A percentile compares a stretch with the other conserved stretches of the same genome.
Evolutionary conservation across 2,329 filamentous ascomycete species (phyloP).

Genomic region (Penicillium verrucosum): DNA sequence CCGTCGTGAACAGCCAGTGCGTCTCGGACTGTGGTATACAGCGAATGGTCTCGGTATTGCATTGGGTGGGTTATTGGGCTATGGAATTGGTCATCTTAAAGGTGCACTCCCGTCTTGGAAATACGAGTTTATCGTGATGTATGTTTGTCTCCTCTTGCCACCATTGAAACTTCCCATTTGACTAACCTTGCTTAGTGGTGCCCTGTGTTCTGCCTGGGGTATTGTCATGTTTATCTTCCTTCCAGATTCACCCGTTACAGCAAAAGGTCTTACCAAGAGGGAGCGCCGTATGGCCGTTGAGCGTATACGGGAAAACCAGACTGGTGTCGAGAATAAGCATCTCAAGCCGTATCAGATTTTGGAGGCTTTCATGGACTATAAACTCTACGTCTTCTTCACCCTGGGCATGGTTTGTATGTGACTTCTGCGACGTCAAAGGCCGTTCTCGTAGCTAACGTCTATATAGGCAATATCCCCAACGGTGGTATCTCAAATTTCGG

Average conservation of each 20-base stretch:
- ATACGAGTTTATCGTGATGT: conserved; percentile 67
- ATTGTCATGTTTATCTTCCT: conserved; percentile 57
- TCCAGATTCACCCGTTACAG: conserved; percentile 57
- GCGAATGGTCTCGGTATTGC: conserved; percentile 60
- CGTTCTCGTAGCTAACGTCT: not conserved
- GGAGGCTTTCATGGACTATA: conserved; percentile 58
- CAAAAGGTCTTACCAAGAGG: conserved; percentile 49
- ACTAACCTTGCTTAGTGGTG: conserved; percentile 30
- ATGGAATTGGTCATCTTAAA: conserved; percentile 59
- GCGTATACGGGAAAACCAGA: conserved; percentile 56
- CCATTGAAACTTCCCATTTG: not conserved
- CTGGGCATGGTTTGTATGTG: conserved; percentile 46
- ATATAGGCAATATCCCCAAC: conserved; percentile 49
- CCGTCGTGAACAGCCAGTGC: conserved; percentile 58
- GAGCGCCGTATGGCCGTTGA: conserved; percentile 57
- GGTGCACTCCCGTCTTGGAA: conserved; percentile 60
- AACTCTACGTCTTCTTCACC: conserved; percentile 57
- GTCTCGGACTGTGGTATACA: conserved; percentile 59
- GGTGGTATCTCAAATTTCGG: conserved; percentile 59
- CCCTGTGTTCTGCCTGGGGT: conserved; percentile 59
- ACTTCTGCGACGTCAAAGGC: too few relatives aligned
- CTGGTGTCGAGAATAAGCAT: conserved; percentile 56
- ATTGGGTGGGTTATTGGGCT: conserved; percentile 56
- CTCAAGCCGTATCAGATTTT: conserved; percentile 55
- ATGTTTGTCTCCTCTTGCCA: not conserved